These are phyloP conservation scores for Mycena amicta DNA, from an alignment of 768 basidiomycete genomes.

Conservation along the genomic window DNA sequence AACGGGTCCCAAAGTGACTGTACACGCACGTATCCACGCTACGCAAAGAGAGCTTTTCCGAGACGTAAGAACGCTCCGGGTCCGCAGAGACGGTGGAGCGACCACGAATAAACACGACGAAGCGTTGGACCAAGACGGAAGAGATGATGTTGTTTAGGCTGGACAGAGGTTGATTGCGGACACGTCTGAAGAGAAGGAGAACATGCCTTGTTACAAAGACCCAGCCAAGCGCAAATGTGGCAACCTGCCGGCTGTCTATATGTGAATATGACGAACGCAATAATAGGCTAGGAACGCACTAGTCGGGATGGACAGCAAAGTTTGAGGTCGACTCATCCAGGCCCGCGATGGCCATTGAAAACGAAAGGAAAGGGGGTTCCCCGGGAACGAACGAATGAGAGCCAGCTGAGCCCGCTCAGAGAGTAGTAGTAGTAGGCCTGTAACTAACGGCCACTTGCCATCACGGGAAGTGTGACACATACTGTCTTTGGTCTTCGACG, in stretches of 20 bases:
- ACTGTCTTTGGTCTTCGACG: too few relatives aligned
- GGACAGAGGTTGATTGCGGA: neutral
- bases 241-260: conserved; percentile 38
- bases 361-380: conserved; percentile 14
- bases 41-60: conserved; percentile 15
- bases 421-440: neutral
- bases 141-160: conserved; percentile 23
- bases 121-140: conserved; percentile 19
- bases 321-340: conserved; percentile 16
- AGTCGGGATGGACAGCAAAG: conserved; percentile 36
- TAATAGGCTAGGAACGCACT: conserved; percentile 29
- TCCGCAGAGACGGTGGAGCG: conserved; percentile 8
- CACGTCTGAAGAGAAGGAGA: neutral
- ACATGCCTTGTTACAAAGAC: conserved; percentile 39
- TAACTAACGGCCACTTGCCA: neutral
- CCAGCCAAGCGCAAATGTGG: conserved; percentile 46
- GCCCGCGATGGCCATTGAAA: conserved; percentile 22
- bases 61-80: conserved; percentile 8
- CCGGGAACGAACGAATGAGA: conserved; percentile 19
- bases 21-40: conserved; percentile 15
- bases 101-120: conserved; percentile 16
- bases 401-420: conserved; percentile 25
- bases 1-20: too few relatives aligned
- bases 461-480: neutral
- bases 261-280: too few relatives aligned